Evolutionary conservation across 1,284 basidiomycete genomes (phyloP).

Genomic region (Hemileia vastatrix): DNA sequence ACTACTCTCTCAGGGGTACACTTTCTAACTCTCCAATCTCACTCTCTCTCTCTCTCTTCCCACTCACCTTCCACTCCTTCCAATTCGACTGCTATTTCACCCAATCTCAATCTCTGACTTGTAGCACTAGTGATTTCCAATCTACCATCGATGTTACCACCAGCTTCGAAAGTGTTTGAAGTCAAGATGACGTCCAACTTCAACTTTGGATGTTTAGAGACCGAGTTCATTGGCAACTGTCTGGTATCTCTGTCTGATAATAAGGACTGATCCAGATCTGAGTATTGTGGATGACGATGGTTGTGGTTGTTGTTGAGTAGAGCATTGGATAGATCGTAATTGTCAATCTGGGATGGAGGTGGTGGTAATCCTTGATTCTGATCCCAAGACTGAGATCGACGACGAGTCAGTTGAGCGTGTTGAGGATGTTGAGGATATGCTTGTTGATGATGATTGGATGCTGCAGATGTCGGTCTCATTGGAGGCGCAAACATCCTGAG

Average conservation of each 20-base stretch:
- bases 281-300: slow-evolving; percentile 24
- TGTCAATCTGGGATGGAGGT: slow-evolving; percentile 27
- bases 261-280: slow-evolving; percentile 21
- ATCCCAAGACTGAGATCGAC: slow-evolving; percentile 30
- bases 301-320: neutral
- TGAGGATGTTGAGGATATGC: slow-evolving; percentile 3
- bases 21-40: no score
- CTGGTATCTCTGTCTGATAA: slow-evolving; percentile 24
- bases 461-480: slow-evolving; percentile 28
- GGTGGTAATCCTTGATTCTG: slow-evolving; percentile 32
- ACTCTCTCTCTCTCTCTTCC: neutral
- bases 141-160: slow-evolving; percentile 32
- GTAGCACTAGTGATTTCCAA: slow-evolving; percentile 37
- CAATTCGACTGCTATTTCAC: slow-evolving; percentile 37
- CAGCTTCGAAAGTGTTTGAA: slow-evolving; percentile 34
- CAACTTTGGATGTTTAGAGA: slow-evolving; percentile 38
- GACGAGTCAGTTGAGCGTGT: slow-evolving; percentile 9
- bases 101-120: slow-evolving; percentile 33
- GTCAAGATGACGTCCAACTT: slow-evolving; percentile 32
- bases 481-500: slow-evolving; percentile 30
- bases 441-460: slow-evolving; percentile 13
- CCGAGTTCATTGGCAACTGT: slow-evolving; percentile 33
- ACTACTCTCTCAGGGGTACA: neutral
- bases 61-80: slow-evolving; percentile 30
- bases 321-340: slow-evolving; percentile 8